Evolutionary conservation across 1,139 yeast genomes (phyloP).

Genomic region (Yamadazyma jaroonii): DNA sequence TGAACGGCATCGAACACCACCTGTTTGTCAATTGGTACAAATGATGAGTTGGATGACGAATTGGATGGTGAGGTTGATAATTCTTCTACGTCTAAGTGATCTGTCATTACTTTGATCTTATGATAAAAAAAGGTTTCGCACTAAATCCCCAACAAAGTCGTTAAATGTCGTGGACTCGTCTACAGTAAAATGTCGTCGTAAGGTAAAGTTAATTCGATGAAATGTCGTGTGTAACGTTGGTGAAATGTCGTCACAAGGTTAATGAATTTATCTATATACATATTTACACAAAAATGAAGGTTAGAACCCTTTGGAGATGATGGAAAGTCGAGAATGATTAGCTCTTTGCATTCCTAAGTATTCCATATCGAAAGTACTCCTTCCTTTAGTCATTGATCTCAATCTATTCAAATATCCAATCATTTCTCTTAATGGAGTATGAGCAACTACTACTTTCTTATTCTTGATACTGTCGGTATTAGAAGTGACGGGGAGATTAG

Average conservation of each 20-base stretch:
- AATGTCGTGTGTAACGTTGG: no score
- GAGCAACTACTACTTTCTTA: slow-evolving; percentile 64
- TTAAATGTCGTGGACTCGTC: background rate
- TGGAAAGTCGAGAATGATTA: slow-evolving; percentile 36
- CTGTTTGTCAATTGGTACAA: slow-evolving; percentile 38
- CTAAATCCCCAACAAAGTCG: background rate
- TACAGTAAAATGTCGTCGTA: no score
- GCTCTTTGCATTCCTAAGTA: slow-evolving; percentile 71
- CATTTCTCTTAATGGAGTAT: slow-evolving; percentile 86
- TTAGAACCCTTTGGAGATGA: slow-evolving; percentile 3
- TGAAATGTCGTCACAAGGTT: no score
- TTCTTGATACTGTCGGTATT: slow-evolving; percentile 18
- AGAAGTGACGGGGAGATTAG: slow-evolving; percentile 9
- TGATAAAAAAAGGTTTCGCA: background rate
- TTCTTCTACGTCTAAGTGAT: background rate
- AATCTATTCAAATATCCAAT: slow-evolving; percentile 78
- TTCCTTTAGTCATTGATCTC: slow-evolving; percentile 84
- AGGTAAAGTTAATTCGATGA: no score
- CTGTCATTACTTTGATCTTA: background rate
- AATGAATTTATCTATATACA: no score
- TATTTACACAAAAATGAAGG: background rate
- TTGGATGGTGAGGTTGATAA: background rate
- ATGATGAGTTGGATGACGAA: slow-evolving; percentile 35
- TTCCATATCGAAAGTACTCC: slow-evolving; percentile 80
- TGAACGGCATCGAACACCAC: slow-evolving; percentile 56